Percentiles rank a stretch among this genome's conserved stretches.
Conservation (phyloP, 2,329 filamentous ascomycete genomes). For the Epichloe elymi region DNA sequence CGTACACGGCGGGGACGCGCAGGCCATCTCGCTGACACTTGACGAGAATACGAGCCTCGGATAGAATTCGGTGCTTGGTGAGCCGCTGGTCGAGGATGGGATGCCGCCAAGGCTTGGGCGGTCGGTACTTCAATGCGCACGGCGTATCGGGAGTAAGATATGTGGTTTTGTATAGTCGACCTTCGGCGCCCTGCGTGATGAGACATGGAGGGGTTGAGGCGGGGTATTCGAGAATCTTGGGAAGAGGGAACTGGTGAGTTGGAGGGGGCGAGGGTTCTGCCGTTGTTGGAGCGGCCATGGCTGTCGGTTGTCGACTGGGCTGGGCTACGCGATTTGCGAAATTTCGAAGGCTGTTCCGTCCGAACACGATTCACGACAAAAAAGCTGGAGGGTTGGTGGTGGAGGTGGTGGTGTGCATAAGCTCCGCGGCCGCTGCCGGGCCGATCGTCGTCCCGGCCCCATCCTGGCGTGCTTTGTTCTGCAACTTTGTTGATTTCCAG, state of each 20-base stretch:
- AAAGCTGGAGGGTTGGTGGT: too few species aligned
- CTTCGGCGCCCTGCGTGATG: conserved; percentile 90
- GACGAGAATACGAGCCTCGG: conserved; percentile 75
- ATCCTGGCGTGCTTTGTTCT: neutral
- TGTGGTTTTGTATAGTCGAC: conserved; percentile 76
- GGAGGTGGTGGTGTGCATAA: too few species aligned
- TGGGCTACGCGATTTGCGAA: neutral
- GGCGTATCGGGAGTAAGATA: conserved; percentile 57
- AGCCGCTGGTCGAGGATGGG: conserved; percentile 76
- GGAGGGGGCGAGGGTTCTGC: conserved; percentile 8
- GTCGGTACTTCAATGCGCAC: conserved; percentile 82
- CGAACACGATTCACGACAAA: too few species aligned
- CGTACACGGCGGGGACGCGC: conserved; percentile 69
- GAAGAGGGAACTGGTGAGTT: conserved; percentile 36
- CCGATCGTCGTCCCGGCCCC: neutral
- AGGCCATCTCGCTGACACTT: conserved; percentile 70
- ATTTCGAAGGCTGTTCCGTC: too few species aligned
- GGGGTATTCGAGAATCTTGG: conserved; percentile 50
- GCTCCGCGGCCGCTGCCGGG: conserved; percentile 2
- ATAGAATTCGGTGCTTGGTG: conserved; percentile 73
- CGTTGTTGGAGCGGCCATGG: conserved; percentile 3
- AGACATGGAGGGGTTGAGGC: conserved; percentile 49
- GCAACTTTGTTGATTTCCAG: neutral
- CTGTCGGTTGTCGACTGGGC: neutral
- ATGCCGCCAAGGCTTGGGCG: conserved; percentile 83